Conservation (phyloP, 176 grass and related monocot genomes). For the Zoysia japonica region DNA sequence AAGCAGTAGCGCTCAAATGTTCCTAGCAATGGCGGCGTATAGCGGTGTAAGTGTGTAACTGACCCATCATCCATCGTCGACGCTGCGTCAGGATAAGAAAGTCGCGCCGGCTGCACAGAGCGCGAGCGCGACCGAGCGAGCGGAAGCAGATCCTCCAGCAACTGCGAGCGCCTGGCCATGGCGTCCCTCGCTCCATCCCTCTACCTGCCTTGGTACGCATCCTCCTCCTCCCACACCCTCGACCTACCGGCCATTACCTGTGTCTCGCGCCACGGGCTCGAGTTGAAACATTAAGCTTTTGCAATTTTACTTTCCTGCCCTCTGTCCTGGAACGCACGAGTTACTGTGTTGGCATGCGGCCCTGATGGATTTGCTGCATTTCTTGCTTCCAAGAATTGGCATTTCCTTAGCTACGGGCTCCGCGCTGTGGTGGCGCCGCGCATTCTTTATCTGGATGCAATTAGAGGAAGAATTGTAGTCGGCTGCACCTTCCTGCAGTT, state of each 20-base stretch:
- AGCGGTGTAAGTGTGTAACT: no score
- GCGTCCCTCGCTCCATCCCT: slow-evolving; percentile 59
- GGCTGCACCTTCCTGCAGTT: not conserved
- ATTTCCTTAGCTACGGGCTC: slow-evolving; percentile 18
- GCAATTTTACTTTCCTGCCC: not conserved
- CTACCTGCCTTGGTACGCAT: slow-evolving; percentile 50
- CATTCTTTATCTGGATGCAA: slow-evolving; percentile 8
- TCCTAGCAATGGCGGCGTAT: no score
- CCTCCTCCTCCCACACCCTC: not conserved
- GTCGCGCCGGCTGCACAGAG: not conserved
- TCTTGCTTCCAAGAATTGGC: not conserved
- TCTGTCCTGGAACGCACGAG: not conserved
- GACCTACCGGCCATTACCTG: not conserved
- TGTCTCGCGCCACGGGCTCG: not conserved
- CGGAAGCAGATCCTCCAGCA: slow-evolving; percentile 33
- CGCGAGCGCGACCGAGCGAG: slow-evolving; percentile 16
- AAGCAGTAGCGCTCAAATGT: no score
- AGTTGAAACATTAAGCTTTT: not conserved
- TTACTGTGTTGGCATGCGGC: not conserved
- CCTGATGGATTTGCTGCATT: not conserved
- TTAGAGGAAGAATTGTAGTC: not conserved
- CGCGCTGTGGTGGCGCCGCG: not conserved
- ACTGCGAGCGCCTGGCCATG: slow-evolving; percentile 45
- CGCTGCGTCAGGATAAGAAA: slow-evolving; percentile 39
- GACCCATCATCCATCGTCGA: no score